phyloP scores from a whole-genome alignment of 805 yeast species.

The Dipodascus albidus region DNA sequence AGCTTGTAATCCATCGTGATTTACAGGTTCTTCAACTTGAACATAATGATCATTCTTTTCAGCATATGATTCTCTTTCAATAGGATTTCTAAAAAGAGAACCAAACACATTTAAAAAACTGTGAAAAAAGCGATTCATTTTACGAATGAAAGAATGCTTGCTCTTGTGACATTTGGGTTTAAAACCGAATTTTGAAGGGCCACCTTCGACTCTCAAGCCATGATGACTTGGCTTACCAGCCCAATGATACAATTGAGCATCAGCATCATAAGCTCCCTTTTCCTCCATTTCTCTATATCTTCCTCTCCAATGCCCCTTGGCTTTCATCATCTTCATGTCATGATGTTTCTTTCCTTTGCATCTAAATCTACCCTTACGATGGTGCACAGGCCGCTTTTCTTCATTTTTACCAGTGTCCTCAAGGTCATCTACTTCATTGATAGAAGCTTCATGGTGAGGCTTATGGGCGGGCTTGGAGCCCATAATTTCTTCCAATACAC shows the following conservation, averaged over 20 bases:
- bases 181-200: background rate
- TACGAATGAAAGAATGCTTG: background rate
- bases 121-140: background rate
- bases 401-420: background rate
- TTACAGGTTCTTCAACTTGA: background rate
- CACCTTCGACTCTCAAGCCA: background rate
- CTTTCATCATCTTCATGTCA: background rate
- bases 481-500: background rate
- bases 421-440: background rate
- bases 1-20: background rate
- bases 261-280: background rate
- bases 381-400: too few species aligned
- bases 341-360: background rate
- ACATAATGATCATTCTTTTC: background rate
- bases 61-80: too few species aligned
- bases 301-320: background rate
- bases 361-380: background rate
- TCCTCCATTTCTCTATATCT: too few species aligned
- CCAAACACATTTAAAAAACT: background rate
- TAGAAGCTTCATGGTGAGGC: background rate
- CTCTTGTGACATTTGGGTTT: background rate
- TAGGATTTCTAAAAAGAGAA: too few species aligned
- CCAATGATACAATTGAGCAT: background rate
- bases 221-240: background rate
- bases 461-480: background rate